Evolutionary conservation across 331 rosid species (phyloP).

Genomic region (Rosa hybrid): DNA sequence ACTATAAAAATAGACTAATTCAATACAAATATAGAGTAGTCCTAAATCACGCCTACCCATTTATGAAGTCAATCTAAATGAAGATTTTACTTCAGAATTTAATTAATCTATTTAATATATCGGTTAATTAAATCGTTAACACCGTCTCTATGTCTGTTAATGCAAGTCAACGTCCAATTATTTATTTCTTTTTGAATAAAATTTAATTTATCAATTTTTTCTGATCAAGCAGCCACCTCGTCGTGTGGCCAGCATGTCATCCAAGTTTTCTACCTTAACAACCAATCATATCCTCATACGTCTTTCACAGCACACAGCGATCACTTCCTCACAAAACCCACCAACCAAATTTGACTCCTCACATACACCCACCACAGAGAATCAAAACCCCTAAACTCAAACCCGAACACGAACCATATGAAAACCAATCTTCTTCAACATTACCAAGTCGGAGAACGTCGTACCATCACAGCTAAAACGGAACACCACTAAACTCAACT

Average conservation of each 20-base stretch:
- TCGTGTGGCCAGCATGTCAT: constrained; percentile 36
- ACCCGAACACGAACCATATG: not conserved
- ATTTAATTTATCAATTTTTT: constrained; percentile 4
- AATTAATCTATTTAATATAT: too few relatives aligned
- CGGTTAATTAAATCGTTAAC: too few relatives aligned
- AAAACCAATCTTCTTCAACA: constrained; percentile 8
- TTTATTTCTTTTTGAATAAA: not conserved
- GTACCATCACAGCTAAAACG: not conserved
- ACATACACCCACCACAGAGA: not conserved
- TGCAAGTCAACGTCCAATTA: not conserved
- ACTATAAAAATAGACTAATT: too few relatives aligned
- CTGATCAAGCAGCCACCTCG: constrained; percentile 12
- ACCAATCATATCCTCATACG: constrained; percentile 6
- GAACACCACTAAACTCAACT: constrained; percentile 4
- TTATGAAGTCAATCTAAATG: too few relatives aligned
- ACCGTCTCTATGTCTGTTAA: too few relatives aligned
- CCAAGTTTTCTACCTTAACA: not conserved
- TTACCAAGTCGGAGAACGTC: constrained; percentile 21
- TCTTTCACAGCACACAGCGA: not conserved
- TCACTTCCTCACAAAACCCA: not conserved
- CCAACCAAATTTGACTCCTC: not conserved
- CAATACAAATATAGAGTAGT: too few relatives aligned
- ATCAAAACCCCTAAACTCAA: not conserved
- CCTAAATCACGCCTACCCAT: too few relatives aligned
- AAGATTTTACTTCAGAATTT: too few relatives aligned